Evolutionary conservation across 2,329 filamentous ascomycete species (phyloP).

Genomic region (Neoscytalidium dimidiatum): DNA sequence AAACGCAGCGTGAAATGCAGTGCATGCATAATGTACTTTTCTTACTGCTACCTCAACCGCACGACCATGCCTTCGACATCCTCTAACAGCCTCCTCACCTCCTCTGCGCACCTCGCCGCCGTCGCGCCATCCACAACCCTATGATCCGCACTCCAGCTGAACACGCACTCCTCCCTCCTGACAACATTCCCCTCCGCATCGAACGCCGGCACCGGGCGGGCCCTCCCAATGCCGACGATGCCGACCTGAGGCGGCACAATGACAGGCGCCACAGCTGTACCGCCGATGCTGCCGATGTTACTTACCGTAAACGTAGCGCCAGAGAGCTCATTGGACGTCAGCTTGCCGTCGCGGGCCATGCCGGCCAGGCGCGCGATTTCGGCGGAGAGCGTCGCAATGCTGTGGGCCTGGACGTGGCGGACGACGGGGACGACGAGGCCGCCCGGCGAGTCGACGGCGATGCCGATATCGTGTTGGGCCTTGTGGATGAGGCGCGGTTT

Average conservation of each 20-base stretch:
- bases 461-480: constrained; percentile 87
- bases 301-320: constrained; percentile 94
- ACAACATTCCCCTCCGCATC: constrained; percentile 58
- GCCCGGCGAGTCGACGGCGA: constrained; percentile 90
- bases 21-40: too few relatives aligned
- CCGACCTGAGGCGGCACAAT: constrained; percentile 89
- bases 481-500: constrained; percentile 79
- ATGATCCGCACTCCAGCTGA: constrained; percentile 97
- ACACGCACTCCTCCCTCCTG: constrained; percentile 78
- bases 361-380: constrained; percentile 74
- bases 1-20: too few relatives aligned
- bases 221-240: constrained; percentile 84
- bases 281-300: constrained; percentile 94
- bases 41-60: constrained; percentile 62
- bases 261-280: constrained; percentile 87
- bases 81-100: constrained; percentile 77
- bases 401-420: constrained; percentile 75
- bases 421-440: constrained; percentile 92
- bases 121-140: constrained; percentile 92
- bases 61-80: constrained; percentile 85
- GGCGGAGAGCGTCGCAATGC: constrained; percentile 73
- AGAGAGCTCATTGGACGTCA: constrained; percentile 72
- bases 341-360: constrained; percentile 72
- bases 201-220: constrained; percentile 81
- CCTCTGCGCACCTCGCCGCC: constrained; percentile 85